Evolutionary conservation across 768 basidiomycete species (phyloP).

Genomic region (Asterophora lycoperdoides): DNA sequence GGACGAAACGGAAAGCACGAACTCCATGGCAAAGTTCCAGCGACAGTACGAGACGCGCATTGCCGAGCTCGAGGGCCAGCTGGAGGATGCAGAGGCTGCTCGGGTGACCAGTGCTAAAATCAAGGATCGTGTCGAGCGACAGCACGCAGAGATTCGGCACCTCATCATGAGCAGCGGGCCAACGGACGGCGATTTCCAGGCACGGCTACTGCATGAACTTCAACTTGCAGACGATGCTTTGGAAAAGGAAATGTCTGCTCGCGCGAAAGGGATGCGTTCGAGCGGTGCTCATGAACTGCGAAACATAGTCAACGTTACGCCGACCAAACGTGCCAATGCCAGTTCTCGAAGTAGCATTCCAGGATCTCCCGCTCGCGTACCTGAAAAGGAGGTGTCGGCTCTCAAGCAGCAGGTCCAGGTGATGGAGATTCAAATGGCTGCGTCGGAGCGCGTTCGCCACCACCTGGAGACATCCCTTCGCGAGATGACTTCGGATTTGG

Average conservation of each 20-base stretch:
- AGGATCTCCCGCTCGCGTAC: slow-evolving; percentile 26
- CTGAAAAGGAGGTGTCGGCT: slow-evolving; percentile 46
- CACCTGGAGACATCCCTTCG: slow-evolving; percentile 59
- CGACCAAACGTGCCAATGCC: slow-evolving; percentile 39
- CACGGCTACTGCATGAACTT: slow-evolving; percentile 58
- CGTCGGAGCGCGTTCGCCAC: slow-evolving; percentile 61
- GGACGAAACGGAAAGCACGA: slow-evolving; percentile 50
- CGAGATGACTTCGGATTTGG: slow-evolving; percentile 57
- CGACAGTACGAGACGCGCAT: slow-evolving; percentile 63
- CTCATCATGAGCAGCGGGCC: slow-evolving; percentile 55
- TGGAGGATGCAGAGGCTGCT: slow-evolving; percentile 52
- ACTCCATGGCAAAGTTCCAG: slow-evolving; percentile 55
- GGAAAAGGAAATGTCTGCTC: slow-evolving; percentile 44
- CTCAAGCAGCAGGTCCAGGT: slow-evolving; percentile 63
- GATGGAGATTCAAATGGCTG: slow-evolving; percentile 63
- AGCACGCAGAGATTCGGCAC: slow-evolving; percentile 70
- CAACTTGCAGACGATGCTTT: slow-evolving; percentile 57
- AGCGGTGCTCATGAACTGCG: slow-evolving; percentile 33
- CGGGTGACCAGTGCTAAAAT: slow-evolving; percentile 49
- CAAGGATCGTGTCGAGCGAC: slow-evolving; percentile 57
- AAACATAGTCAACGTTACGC: slow-evolving; percentile 41
- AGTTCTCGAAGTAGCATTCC: slow-evolving; percentile 28
- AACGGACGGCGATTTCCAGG: slow-evolving; percentile 58
- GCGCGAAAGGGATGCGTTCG: slow-evolving; percentile 30
- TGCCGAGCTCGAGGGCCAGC: slow-evolving; percentile 54